Evolutionary conservation across 805 yeast species (phyloP).

Genomic region (Kuraishia hungarica): DNA sequence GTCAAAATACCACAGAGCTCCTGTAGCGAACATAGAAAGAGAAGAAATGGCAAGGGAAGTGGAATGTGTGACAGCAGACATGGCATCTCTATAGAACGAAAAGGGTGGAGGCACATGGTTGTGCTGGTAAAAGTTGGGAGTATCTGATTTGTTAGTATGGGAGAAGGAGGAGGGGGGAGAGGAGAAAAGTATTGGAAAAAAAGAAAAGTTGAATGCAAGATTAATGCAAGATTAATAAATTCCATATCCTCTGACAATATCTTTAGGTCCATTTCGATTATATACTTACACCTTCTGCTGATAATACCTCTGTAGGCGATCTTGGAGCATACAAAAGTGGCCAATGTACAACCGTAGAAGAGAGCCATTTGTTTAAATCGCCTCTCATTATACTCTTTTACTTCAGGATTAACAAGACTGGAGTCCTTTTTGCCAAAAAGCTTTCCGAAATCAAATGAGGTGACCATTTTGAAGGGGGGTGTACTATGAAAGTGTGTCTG

Average conservation of each 20-base stretch:
- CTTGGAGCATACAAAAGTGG: slow-evolving; percentile 64
- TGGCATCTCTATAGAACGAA: slow-evolving; percentile 74
- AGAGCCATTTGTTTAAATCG: slow-evolving; percentile 64
- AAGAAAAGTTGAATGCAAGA: too few relatives aligned
- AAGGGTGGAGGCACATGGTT: slow-evolving; percentile 83
- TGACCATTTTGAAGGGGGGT: slow-evolving; percentile 5
- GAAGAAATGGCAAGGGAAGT: slow-evolving; percentile 67
- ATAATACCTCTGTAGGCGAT: slow-evolving; percentile 69
- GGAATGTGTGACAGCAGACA: slow-evolving; percentile 77
- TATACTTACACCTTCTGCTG: slow-evolving; percentile 49
- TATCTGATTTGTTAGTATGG: slow-evolving; percentile 21
- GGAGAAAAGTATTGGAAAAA: too few relatives aligned
- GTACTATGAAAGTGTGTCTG: slow-evolving; percentile 7
- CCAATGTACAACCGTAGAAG: slow-evolving; percentile 65
- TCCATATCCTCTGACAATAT: too few relatives aligned
- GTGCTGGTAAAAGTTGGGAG: slow-evolving; percentile 73
- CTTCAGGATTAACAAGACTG: slow-evolving; percentile 9
- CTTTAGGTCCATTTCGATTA: not conserved
- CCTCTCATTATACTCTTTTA: slow-evolving; percentile 47
- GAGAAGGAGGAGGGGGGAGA: not conserved
- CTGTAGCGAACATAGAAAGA: slow-evolving; percentile 63
- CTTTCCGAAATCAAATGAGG: not conserved
- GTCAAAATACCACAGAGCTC: slow-evolving; percentile 75
- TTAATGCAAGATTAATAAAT: too few relatives aligned
- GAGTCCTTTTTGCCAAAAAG: slow-evolving; percentile 2